Evolutionary conservation across 805 yeast genomes (phyloP), one percentile per base, ranked within the genome.

Genomic region (Cyberlindnera samutprakarnensis): DNA sequence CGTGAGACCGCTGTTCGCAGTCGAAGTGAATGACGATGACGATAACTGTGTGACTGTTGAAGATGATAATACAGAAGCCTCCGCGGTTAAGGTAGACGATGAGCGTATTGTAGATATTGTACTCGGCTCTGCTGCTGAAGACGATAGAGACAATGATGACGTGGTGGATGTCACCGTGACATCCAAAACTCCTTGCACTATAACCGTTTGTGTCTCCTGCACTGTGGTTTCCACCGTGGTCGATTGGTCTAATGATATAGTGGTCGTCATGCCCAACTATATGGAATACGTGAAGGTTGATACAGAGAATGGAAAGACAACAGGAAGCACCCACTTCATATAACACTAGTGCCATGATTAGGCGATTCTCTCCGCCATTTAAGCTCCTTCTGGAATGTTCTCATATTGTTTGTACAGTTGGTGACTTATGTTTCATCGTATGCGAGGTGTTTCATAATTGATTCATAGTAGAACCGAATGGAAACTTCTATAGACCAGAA

Each of bases 261-360:
- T 41, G 7, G 42, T 36, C 11, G 39, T 34, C 45, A 41, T 41
- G 7, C n/a, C n/a, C n/a, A n/a, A n/a, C n/a, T n/a, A n/a, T n/a
- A n/a, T n/a, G n/a, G n/a, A n/a, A n/a, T n/a, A n/a, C n/a, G n/a
- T n/a, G n/a, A n/a, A n/a, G n/a, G n/a, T n/a, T n/a, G n/a, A n/a
- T n/a, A n/a, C n/a, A n/a, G n/a, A n/a, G n/a, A n/a, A n/a, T n/a
- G n/a, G n/a, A n/a, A n/a, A n/a, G n/a, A n/a, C n/a, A n/a, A n/a
- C n/a, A n/a, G n/a, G n/a, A n/a, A n/a, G n/a, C n/a, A n/a, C n/a
- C n/a, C n/a, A n/a, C n/a, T n/a, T n/a, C n/a, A n/a, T n/a, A n/a
- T n/a, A n/a, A n/a, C n/a, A n/a, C n/a, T n/a, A n/a, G n/a, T n/a
- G n/a, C n/a, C n/a, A n/a, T n/a, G n/a, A n/a, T n/a, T n/a, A n/a